Evolutionary conservation across 2,329 filamentous ascomycete species (phyloP), one percentile per base, ranked within the genome.

Genomic region (Pseudocercospora ulei): DNA sequence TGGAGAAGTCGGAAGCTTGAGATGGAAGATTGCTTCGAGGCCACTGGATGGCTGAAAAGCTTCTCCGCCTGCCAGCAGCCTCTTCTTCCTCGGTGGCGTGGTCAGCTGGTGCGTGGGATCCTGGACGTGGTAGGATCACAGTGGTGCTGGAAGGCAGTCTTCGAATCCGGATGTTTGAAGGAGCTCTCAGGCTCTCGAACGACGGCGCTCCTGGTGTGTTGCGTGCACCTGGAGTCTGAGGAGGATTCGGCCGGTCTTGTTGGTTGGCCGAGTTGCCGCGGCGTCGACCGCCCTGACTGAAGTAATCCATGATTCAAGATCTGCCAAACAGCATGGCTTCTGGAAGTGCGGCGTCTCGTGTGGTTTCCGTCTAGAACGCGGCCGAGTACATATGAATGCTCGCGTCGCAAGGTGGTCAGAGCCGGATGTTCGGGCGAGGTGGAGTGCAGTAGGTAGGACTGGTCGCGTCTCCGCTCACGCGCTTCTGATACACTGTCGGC

Each of bases 161-260:
- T 20, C 56, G 49, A 22, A 59, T 57, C 11, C 56, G 44, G 11
- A 59, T 59, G 31, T 51, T 56, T 5, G 55, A 56, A 3, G 54
- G 56, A 6, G 50, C 45, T 44, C 56, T 48, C 38, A 59, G 28
- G 39, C 46, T 55, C 29, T 56, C 56, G 25, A 47, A 51, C 9
- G 56, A 56, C 8, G 42, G 49, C 17, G 43, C 46, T 35, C 48
- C 47, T 13, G 35, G 36, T n/a, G 44, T 27, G 13, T 43, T 37
- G 17, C 49, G 43, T 3, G 48, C 45, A 23, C 49, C 49, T 23
- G 44, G 44, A 13, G 41, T 39, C 5, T 14, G 27, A 8, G 51
- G 38, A 14, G 43, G 22, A 13, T 45, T 41, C 7, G 45, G 42
- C 12, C 39, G 40, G 18, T 50, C 44, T 22, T 46, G 36, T 17